Evolutionary conservation across 768 basidiomycete species (phyloP), one percentile per base, ranked within the genome.

Genomic region (Rubroboletus satanas): DNA sequence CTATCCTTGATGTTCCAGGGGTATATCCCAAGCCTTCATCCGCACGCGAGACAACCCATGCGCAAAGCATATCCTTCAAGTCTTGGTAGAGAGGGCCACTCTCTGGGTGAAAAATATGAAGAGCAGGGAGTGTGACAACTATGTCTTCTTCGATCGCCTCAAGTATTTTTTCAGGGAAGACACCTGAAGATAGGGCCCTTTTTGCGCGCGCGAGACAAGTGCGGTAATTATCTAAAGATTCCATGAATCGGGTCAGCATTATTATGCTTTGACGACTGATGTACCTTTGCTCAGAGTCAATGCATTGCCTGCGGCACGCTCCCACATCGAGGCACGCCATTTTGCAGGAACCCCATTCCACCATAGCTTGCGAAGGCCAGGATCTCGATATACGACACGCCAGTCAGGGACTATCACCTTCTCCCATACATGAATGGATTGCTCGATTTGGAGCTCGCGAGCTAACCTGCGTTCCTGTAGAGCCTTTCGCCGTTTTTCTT

Each of bases 321-420:
- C 83, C 93, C 93, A 96, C 77, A 95, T 79, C 1, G 78, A 67
- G 4, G 88, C 87, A 32, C 93, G 81, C 51, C 92, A 70, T 65
- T 90, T 88, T 0, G 87, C 80, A 3, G 93, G 93, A 61, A 94
- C 89, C 4, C 93, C 93, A 31, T 77, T 77, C 92, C 92, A 93
- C 93, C 93, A 96, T 9, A 94, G 64, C 64, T 78, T 82, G 32
- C 87, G 81, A 49, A 93, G 72, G 10, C 71, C 70, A 0, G 85
- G 76, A 57, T 89, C 83, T 61, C 79, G 83, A 66, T 84, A 67
- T 7, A 92, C 88, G 23, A 81, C 78, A 46, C 79, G 83, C 90
- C 91, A 95, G 67, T 95, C 88, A 0, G 92, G 90, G 18, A 88
- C 63, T 53, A 96, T 87, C 14, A 83, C 79, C 52, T 78, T 81